Evolutionary conservation across 176 grass and related monocot species (phyloP), one percentile per base, ranked within the genome.

Genomic region (Cymbopogon citratus): DNA sequence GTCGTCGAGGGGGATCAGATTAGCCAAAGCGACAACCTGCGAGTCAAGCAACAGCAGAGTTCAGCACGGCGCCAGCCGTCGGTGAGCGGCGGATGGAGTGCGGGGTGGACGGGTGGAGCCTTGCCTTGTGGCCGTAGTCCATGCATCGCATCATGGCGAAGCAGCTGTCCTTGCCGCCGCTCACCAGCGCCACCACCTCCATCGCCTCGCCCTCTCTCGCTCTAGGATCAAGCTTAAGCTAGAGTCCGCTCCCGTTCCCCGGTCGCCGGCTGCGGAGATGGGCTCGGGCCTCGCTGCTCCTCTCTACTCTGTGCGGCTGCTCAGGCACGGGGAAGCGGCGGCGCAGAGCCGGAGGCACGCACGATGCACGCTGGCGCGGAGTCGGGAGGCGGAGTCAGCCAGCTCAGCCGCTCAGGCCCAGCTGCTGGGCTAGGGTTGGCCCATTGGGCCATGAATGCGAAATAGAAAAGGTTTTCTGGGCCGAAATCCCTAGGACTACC

Each of bases 161-260:
- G 95, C 95, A 93, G 83, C 90, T 98, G 69, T 98, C 95, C 83
- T 98, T 98, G 68, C 95, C 95, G 71, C 92, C 92, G 73, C 95
- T 98, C 73, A 98, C 95, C 71, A 98, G 78, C n/a, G 95, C 95
- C 86, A 95, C 90, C 85, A 95, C 92, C 88, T 95, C 91, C 95
- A 95, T 98, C 71, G 80, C 87, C 69, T 66, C 11, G 24, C 5
- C 59, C 61, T 63, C 60, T 63, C 60, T 62, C 56, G 9, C 57
- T 19, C 80, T 80, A 84, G 87, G 69, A 28, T 84, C 80, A 31
- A 34, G 36, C 49, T 23, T 34, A 19, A 23, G 18, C 7, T 57
- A 26, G 43, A 24, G 56, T 60, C 54, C 56, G 56, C 21, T 34
- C 66, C 40, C 23, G 62, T 67, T 67, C 63, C 28, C 16, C 25